Conservation (phyloP, 352 stramenopile genomes). For the Globisporangium ultimum region DNA sequence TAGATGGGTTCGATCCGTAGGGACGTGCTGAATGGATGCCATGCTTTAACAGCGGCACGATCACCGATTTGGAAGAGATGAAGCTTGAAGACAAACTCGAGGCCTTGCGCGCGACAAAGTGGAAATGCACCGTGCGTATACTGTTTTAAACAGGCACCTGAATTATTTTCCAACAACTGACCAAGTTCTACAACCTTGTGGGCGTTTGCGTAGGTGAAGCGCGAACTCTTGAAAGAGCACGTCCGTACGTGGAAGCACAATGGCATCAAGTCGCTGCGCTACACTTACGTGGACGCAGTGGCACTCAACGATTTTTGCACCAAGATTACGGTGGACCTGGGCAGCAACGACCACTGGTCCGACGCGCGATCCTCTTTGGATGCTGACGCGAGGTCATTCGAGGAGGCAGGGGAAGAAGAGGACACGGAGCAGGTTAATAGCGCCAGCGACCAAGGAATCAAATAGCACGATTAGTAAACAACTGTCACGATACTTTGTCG, state of each 20-base stretch:
- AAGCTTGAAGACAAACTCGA: conserved; percentile 38
- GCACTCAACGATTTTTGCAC: conserved; percentile 38
- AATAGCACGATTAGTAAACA: no score
- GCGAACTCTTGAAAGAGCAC: conserved; percentile 51
- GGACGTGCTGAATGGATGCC: neutral
- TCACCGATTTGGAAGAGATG: conserved; percentile 44
- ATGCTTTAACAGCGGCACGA: conserved; percentile 29
- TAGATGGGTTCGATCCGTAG: no score
- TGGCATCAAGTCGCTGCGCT: conserved; percentile 35
- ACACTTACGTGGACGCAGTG: conserved; percentile 40
- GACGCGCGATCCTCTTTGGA: conserved; percentile 53
- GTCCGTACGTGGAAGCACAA: conserved; percentile 53
- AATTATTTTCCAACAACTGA: neutral
- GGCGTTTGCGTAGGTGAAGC: conserved; percentile 26
- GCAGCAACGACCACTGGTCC: conserved; percentile 47
- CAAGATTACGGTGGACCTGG: conserved; percentile 43
- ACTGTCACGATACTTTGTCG: no score
- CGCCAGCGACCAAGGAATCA: no score
- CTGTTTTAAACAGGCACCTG: neutral
- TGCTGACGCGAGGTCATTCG: neutral
- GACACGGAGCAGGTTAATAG: neutral
- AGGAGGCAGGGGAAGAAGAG: neutral
- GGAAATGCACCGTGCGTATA: conserved; percentile 36
- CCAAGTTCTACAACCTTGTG: neutral
- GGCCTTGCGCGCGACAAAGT: conserved; percentile 35